These are phyloP conservation scores for Dioscorea dumetorum DNA, from an alignment of 106 monocot species.

Conservation along the genomic window DNA sequence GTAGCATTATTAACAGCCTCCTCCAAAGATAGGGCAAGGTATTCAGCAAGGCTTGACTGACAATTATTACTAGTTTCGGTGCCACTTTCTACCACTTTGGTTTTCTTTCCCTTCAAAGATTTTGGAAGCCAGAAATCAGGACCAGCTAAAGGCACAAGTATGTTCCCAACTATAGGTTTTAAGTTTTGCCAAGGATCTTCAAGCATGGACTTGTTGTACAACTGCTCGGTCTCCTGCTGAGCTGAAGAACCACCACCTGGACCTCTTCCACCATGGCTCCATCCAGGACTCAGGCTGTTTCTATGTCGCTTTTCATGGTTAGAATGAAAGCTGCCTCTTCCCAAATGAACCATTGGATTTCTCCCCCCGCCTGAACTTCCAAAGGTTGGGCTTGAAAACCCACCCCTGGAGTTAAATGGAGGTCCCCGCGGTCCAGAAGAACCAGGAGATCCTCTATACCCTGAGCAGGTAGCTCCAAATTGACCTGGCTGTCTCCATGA, in stretches of 20 bases:
- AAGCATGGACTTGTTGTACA: conserved; percentile 28
- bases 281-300: conserved; percentile 5
- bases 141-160: conserved; percentile 21
- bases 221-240: background rate
- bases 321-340: background rate
- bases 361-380: conserved; percentile 13
- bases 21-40: conserved; percentile 39
- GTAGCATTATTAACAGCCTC: conserved; percentile 24
- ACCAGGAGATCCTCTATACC: conserved; percentile 2
- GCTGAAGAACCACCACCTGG: background rate
- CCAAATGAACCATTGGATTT: background rate
- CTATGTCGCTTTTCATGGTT: background rate
- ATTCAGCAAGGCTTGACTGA: conserved; percentile 34
- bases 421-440: background rate
- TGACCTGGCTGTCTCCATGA: conserved; percentile 25
- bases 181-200: conserved; percentile 50
- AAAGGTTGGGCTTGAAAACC: conserved; percentile 6
- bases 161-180: conserved; percentile 42
- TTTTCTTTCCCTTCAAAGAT: conserved; percentile 32
- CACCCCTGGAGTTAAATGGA: conserved; percentile 6
- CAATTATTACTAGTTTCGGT: background rate
- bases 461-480: conserved; percentile 2
- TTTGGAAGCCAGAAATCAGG: conserved; percentile 32
- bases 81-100: conserved; percentile 13
- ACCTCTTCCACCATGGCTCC: conserved; percentile 27